Percentiles rank a stretch among this genome's conserved stretches.
phyloP scores from a whole-genome alignment of 2,329 filamentous ascomycete genomes.

The Colletotrichum musicola region DNA sequence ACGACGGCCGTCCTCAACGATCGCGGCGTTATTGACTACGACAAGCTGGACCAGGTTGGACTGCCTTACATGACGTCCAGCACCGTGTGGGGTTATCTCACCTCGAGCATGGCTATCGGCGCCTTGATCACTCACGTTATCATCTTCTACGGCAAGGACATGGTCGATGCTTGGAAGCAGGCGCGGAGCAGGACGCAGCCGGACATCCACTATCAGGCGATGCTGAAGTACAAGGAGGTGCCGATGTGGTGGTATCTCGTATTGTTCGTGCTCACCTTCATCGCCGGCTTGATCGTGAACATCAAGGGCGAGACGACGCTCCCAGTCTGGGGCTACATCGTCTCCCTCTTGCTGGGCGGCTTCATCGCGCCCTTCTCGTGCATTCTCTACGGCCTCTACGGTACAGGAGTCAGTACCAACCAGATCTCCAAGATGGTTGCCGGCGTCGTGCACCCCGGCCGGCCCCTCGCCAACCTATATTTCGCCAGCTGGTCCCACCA shows the following conservation, averaged over 20 bases:
- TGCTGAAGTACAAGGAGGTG: constrained; percentile 56
- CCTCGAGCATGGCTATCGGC: constrained; percentile 48
- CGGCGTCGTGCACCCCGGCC: constrained; percentile 58
- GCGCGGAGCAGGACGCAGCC: constrained; percentile 39
- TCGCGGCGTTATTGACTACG: constrained; percentile 44
- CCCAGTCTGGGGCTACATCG: constrained; percentile 51
- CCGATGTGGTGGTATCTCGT: constrained; percentile 52
- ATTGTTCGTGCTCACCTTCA: constrained; percentile 48
- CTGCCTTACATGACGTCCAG: constrained; percentile 46
- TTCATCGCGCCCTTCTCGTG: constrained; percentile 52
- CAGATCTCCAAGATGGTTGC: constrained; percentile 57
- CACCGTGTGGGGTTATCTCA: constrained; percentile 45
- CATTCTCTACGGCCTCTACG: constrained; percentile 46
- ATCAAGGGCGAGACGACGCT: constrained; percentile 52
- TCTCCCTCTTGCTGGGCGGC: constrained; percentile 47
- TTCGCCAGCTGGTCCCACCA: constrained; percentile 53
- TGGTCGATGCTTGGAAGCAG: constrained; percentile 40
- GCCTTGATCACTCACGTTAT: constrained; percentile 41
- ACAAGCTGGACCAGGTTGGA: constrained; percentile 44
- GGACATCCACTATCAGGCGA: constrained; percentile 57
- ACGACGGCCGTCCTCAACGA: constrained; percentile 42
- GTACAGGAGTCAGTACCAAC: constrained; percentile 41
- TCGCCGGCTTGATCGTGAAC: constrained; percentile 50
- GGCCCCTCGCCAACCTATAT: constrained; percentile 57
- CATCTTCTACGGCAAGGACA: constrained; percentile 41